Evolutionary conservation across 805 yeast species (phyloP), one percentile per base, ranked within the genome.

Genomic region (Blastobotrys americana): DNA sequence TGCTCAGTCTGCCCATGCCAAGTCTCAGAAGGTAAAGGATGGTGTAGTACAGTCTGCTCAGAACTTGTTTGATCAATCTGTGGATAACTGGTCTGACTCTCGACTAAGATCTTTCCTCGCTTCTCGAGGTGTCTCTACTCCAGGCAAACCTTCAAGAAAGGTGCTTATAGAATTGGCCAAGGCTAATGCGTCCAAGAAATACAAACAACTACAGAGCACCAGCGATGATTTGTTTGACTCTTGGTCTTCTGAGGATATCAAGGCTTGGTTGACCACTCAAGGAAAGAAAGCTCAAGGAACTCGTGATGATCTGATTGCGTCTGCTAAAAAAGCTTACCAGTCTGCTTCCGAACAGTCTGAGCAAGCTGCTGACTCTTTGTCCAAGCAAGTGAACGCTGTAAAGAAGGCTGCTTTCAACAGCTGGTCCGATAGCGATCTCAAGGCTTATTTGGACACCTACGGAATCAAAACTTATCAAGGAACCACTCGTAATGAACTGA

Each of bases 371-470:
- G 28, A 31, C 3, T 16, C 36, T 3, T n/a, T 34, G 34, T 31
- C 36, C 35, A 37, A 34, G 21, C 9, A 19, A 4, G 5, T 9
- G 3, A 65, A 16, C 65, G 42, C 45, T 50, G 22, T 53, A 72
- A 70, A 67, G 51, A 71, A 69, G 31, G 68, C 67, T 33, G 61
- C 72, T 17, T 71, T 77, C 56, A 67, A 74, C 46, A 60, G 67
- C 15, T 77, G 82, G 82, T 60, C 76, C 3, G 66, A 72, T 20
- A 65, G 71, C 3, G 83, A 80, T 53, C 60, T 80, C 47, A 64
- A 69, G 53, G 72, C 71, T 47, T 80, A 84, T 77, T 60, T 81
- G 27, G 59, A 66, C 44, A 56, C 64, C 34, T 77, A 74, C 54
- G 73, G 72, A 22, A 58, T 54, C 27, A 38, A 44, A 21, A 51